These are phyloP conservation scores for Clonostachys byssicola DNA, from an alignment of 2,329 filamentous ascomycete species.

Conservation along the genomic window DNA sequence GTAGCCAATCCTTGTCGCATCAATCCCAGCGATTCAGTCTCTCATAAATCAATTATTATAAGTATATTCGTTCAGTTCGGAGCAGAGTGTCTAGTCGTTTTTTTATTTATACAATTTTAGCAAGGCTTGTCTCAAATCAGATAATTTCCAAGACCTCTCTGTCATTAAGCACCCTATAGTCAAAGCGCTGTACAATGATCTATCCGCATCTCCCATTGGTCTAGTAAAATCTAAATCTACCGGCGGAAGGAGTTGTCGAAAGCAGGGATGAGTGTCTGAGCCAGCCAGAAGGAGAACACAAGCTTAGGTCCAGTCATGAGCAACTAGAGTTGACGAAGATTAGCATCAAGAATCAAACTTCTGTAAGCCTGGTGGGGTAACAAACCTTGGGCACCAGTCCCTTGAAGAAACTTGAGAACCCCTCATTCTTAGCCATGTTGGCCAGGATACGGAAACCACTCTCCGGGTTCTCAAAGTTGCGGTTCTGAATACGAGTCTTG, in stretches of 20 bases:
- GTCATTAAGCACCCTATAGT: too few relatives aligned
- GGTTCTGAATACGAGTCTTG: constrained; percentile 97
- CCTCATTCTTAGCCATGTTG: constrained; percentile 93
- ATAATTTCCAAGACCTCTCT: background rate
- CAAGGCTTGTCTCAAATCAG: background rate
- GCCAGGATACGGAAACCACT: constrained; percentile 86
- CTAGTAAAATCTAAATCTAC: too few relatives aligned
- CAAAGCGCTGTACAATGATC: too few relatives aligned
- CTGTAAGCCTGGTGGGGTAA: constrained; percentile 3
- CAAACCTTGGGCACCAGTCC: constrained; percentile 83
- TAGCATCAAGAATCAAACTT: constrained; percentile 3
- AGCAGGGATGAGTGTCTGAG: constrained; percentile 93
- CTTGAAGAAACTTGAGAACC: constrained; percentile 89
- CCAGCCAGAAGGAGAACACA: constrained; percentile 99
- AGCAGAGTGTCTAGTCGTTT: too few relatives aligned
- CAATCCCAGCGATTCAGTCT: too few relatives aligned
- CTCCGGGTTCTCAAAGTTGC: constrained; percentile 97
- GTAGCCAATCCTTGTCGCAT: too few relatives aligned
- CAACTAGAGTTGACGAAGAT: constrained; percentile 44
- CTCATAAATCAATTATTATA: too few relatives aligned
- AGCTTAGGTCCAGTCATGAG: constrained; percentile 99
- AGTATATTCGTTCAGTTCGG: too few relatives aligned
- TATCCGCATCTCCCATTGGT: too few relatives aligned
- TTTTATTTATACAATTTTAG: background rate
- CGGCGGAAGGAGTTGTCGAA: constrained; percentile 55